phyloP scores from a whole-genome alignment of 768 basidiomycete genomes.

The Epithele typhae region DNA sequence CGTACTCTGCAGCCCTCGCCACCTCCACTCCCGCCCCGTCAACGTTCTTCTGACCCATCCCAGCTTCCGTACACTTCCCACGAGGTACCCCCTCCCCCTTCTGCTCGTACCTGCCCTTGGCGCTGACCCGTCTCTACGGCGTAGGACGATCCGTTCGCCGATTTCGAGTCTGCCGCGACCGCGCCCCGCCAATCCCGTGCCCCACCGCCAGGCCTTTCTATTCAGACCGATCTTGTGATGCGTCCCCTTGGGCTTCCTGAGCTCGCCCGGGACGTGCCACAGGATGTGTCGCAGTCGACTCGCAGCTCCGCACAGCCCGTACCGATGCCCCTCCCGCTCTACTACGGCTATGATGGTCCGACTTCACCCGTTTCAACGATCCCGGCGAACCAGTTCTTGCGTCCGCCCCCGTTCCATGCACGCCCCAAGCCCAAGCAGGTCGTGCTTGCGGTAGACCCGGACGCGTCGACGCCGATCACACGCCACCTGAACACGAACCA shows the following conservation, averaged over 20 bases:
- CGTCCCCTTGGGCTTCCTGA: slow-evolving; percentile 24
- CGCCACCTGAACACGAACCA: slow-evolving; percentile 40
- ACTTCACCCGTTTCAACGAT: slow-evolving; percentile 15
- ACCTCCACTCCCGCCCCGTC: no score
- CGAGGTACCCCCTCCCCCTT: neutral
- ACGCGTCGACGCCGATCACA: slow-evolving; percentile 35
- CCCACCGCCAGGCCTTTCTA: slow-evolving; percentile 34
- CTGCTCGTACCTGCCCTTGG: neutral
- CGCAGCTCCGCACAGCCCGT: slow-evolving; percentile 21
- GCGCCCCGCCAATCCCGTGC: slow-evolving; percentile 10
- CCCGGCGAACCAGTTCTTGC: slow-evolving; percentile 15
- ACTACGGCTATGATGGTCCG: slow-evolving; percentile 33
- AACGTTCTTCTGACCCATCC: no score
- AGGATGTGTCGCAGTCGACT: neutral
- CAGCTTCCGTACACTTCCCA: no score
- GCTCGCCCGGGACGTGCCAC: slow-evolving; percentile 24
- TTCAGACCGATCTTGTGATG: slow-evolving; percentile 39
- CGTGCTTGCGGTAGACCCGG: slow-evolving; percentile 12
- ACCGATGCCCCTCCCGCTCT: slow-evolving; percentile 31
- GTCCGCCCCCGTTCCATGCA: slow-evolving; percentile 11
- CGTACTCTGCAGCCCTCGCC: no score
- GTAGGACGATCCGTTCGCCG: no score
- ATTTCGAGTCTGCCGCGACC: no score
- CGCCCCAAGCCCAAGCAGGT: slow-evolving; percentile 2
- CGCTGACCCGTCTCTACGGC: no score